Base-by-base conservation (phyloP, 202 grass and related monocot species). In the Sporobolus alterniflorus region DNA sequence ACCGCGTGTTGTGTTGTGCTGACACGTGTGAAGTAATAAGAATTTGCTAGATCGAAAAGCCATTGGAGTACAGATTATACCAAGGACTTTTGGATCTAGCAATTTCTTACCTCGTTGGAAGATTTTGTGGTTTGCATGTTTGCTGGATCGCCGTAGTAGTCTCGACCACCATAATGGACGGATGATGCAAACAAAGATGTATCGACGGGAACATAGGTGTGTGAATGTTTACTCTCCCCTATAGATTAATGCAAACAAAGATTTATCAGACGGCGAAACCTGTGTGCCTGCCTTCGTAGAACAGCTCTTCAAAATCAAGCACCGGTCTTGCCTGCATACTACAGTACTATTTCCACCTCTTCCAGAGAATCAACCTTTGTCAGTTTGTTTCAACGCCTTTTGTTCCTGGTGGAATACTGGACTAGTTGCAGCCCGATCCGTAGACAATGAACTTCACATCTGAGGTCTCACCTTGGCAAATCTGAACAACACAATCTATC, bases 121-220 rank as follows among this genome's bases (percentile, higher is more conserved):
- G 84, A 55, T 71, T 88, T 86, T 30, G 90, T 41, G 50, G 61
- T 43, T 51, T 69, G 77, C 78, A 90, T 86, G 60, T 85, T 77
- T 59, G 82, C 64, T 80, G 93, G 88, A 73, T 69, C 81, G 8
- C 85, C 86, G 31, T 97, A 94, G 44, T 99, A 97, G 20, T 97
- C 97, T 79, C 97, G 86, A 36, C 87, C 97, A 73, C 97, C 97
- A 73, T 99, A 99, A 81, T 97, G 74, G 70, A 97, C 89, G 11
- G 96, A 96, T 16, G 91, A 92, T 61, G 90, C 96, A 76, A 96
- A 99, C 57, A 91, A 99, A 28, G 93, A 81, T 0, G 91, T 91
- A 80, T 89, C 97, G 8, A 70, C 69, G 11, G 83, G 70, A 50
- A 96, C 93, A 78, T 66, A 82, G 20, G 74, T 36, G 31, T 79